These are phyloP conservation scores for Ganoderma resinaceum DNA, from an alignment of 1,284 basidiomycete genomes.

Conservation along the genomic window DNA sequence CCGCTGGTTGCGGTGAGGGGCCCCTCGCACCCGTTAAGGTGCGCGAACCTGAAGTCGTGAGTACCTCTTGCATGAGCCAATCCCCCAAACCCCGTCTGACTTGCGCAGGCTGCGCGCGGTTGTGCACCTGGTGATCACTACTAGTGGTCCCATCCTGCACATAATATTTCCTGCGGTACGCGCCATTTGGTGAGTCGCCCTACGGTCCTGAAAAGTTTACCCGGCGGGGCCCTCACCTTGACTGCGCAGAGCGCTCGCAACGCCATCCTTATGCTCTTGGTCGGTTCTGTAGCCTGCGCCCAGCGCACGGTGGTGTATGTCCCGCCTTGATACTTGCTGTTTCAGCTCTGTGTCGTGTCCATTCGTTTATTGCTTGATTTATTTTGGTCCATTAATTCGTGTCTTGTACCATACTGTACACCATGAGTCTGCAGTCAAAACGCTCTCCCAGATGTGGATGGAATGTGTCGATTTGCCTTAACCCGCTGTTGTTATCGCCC, in stretches of 20 bases:
- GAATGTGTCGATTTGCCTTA: slow-evolving; percentile 1
- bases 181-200: not conserved
- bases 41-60: not conserved
- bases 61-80: not conserved
- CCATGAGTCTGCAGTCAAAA: slow-evolving; percentile 12
- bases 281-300: slow-evolving; percentile 12
- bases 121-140: not conserved
- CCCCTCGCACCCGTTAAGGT: not conserved
- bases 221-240: not conserved
- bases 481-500: not conserved
- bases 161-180: slow-evolving; percentile 3
- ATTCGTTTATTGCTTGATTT: slow-evolving; percentile 29
- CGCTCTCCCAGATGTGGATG: not conserved
- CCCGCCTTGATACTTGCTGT: slow-evolving; percentile 2
- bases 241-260: not conserved
- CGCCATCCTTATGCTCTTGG: not conserved
- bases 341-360: slow-evolving; percentile 24
- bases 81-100: not conserved
- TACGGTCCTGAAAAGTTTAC: not conserved
- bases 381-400: slow-evolving; percentile 29
- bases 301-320: slow-evolving; percentile 13
- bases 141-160: slow-evolving; percentile 5
- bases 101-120: not conserved
- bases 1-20: slow-evolving; percentile 16
- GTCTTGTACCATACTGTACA: slow-evolving; percentile 31